Conservation (phyloP, 345 rosid genomes). For the Ceriops tagal region DNA sequence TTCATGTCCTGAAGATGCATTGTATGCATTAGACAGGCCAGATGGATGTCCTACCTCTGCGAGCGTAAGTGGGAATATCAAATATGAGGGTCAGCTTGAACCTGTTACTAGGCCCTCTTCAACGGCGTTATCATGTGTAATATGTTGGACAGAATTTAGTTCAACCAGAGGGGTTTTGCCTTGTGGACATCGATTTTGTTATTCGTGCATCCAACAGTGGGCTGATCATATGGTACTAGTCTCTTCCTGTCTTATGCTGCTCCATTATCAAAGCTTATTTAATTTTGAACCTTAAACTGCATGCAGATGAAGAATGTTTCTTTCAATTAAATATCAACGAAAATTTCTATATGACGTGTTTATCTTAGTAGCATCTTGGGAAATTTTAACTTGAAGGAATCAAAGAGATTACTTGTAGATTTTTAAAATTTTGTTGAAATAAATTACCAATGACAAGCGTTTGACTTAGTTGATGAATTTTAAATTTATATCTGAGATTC, state of each 20-base stretch:
- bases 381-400: no score
- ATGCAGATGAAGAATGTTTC: no score
- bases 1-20: constrained; percentile 18
- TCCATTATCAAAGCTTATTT: not conserved
- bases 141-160: constrained; percentile 90
- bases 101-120: constrained; percentile 28
- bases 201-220: constrained; percentile 81
- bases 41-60: constrained; percentile 22
- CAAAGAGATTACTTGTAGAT: no score
- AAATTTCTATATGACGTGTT: no score
- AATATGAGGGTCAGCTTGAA: constrained; percentile 25
- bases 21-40: constrained; percentile 10
- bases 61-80: constrained; percentile 20
- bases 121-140: constrained; percentile 68
- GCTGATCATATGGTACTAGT: constrained; percentile 62
- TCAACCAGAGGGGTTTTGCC: constrained; percentile 81
- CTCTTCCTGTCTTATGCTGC: constrained; percentile 11
- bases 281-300: not conserved
- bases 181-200: constrained; percentile 97
- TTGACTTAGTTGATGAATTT: no score
- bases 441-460: no score
- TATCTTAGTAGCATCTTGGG: no score
- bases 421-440: no score
- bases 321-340: no score
- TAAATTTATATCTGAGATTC: not conserved